Evolutionary conservation across 2,329 filamentous ascomycete genomes (phyloP).

Genomic region (Leptodontidium sp.): DNA sequence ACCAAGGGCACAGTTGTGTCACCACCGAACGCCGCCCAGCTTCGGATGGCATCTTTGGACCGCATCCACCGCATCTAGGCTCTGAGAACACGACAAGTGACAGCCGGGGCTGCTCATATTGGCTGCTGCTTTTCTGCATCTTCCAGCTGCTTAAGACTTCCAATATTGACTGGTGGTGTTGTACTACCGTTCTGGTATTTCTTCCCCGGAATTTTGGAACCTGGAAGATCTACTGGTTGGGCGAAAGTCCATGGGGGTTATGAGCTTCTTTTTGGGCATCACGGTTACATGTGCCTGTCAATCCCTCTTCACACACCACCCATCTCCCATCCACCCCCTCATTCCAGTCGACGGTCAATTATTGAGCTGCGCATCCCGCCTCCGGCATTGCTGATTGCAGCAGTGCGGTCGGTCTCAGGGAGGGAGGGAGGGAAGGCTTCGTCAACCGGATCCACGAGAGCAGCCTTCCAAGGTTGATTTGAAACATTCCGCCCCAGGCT

Average conservation of each 20-base stretch:
- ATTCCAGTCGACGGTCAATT: background rate
- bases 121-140: background rate
- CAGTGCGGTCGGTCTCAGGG: background rate
- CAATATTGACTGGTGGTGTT: background rate
- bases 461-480: background rate
- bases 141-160: background rate
- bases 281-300: constrained; percentile 6
- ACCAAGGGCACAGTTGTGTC: background rate
- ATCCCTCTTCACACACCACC: background rate
- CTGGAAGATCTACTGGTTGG: constrained; percentile 1
- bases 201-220: background rate
- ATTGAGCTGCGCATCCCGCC: background rate
- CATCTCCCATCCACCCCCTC: background rate
- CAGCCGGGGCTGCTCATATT: background rate
- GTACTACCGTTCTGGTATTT: background rate
- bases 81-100: background rate
- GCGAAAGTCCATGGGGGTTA: too few relatives aligned
- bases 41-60: background rate
- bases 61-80: background rate
- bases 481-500: background rate
- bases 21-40: background rate
- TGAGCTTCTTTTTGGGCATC: background rate
- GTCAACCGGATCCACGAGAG: background rate
- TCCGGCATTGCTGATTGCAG: background rate
- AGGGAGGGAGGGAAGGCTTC: background rate